Conservation (phyloP, 176 grass and related monocot species). For the Bromus sterilis region DNA sequence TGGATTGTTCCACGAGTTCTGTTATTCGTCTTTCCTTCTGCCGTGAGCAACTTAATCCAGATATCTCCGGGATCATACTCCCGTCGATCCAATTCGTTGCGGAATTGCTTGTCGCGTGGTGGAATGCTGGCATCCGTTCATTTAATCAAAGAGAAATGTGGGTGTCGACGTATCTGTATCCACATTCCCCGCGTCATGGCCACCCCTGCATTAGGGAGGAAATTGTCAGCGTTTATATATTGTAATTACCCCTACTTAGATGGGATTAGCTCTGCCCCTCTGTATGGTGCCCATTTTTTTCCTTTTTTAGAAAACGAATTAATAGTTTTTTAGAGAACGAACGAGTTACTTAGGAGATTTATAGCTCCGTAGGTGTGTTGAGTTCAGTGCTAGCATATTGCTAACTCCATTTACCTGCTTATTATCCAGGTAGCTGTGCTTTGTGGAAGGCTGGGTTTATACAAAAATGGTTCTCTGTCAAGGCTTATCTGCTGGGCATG, state of each 20-base stretch:
- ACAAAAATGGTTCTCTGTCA: constrained; percentile 35
- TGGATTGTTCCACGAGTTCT: not conserved
- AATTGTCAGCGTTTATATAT: not conserved
- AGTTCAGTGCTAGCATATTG: not conserved
- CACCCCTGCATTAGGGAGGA: not conserved
- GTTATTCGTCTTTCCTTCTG: not conserved
- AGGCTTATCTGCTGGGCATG: constrained; percentile 18
- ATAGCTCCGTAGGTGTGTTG: not conserved
- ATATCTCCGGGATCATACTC: not conserved
- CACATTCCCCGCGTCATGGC: not conserved
- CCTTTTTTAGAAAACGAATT: not conserved
- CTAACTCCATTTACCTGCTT: not conserved
- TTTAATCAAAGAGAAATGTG: not conserved
- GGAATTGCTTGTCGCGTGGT: not conserved
- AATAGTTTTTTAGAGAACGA: not conserved
- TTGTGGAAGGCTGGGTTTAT: not conserved
- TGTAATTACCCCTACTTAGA: not conserved
- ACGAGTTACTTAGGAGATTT: not conserved
- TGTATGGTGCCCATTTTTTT: not conserved
- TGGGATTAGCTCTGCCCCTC: not conserved
- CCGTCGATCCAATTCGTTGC: not conserved
- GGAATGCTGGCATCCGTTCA: not conserved
- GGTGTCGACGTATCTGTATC: not conserved
- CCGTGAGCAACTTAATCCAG: not conserved
- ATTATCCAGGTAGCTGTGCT: not conserved